A percentile compares a stretch with the other conserved stretches of the same genome.
Conservation (phyloP, 805 yeast genomes). For the Wickerhamiella vanderwaltii region DNA sequence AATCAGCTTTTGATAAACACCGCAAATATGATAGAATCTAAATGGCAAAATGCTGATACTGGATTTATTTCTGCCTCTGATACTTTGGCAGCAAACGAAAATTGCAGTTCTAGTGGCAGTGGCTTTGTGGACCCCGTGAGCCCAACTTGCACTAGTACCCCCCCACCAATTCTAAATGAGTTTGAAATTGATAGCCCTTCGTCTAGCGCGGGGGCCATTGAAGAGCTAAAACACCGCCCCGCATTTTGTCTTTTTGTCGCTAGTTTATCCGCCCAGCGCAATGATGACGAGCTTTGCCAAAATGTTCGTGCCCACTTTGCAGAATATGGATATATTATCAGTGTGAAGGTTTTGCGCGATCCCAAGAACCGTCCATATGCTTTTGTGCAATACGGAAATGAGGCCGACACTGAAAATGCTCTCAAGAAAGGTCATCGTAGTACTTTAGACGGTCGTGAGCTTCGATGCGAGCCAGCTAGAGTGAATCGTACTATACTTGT, state of each 20-base stretch:
- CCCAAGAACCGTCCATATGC: constrained; percentile 79
- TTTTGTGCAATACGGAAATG: constrained; percentile 72
- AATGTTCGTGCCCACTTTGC: constrained; percentile 59
- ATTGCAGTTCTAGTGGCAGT: too few species aligned
- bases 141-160: too few species aligned
- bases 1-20: too few species aligned
- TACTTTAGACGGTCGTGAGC: constrained; percentile 54
- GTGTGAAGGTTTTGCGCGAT: constrained; percentile 77
- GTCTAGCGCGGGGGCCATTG: too few species aligned
- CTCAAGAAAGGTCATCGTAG: constrained; percentile 58
- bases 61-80: too few species aligned
- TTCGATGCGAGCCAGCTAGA: constrained; percentile 83
- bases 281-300: constrained; percentile 60
- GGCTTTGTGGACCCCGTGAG: too few species aligned
- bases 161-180: too few species aligned
- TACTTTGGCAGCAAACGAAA: too few species aligned
- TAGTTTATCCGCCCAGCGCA: constrained; percentile 48
- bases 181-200: too few species aligned
- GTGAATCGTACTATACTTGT: constrained; percentile 78
- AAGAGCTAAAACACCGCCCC: constrained; percentile 31
- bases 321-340: constrained; percentile 56
- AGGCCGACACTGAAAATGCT: constrained; percentile 57
- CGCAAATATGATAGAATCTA: too few species aligned
- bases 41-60: too few species aligned
- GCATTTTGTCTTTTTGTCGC: constrained; percentile 86